Conservation (phyloP, 768 basidiomycete genomes). For the Pulveroboletus ravenelii region DNA sequence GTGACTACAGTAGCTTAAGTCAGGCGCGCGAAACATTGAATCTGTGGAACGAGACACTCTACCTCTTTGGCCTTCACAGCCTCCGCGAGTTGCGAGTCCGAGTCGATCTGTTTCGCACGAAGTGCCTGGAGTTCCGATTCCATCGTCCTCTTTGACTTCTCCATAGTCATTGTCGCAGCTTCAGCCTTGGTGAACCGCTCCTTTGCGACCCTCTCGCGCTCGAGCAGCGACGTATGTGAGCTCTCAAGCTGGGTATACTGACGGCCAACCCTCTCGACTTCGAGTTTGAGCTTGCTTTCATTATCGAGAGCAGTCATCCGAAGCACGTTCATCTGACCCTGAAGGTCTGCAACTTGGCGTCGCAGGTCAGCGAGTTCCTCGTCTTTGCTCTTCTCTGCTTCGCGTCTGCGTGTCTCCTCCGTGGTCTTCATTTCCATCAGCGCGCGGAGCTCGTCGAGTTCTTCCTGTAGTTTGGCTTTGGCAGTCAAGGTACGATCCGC, state of each 20-base stretch:
- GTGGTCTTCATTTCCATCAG: conserved; percentile 79
- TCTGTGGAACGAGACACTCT: conserved; percentile 13
- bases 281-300: conserved; percentile 71
- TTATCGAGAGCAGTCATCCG: conserved; percentile 57
- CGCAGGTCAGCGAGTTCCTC: conserved; percentile 75
- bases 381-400: conserved; percentile 86
- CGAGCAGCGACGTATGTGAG: conserved; percentile 61
- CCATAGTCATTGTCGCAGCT: conserved; percentile 48
- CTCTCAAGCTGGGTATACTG: conserved; percentile 58
- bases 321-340: conserved; percentile 62
- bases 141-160: conserved; percentile 60
- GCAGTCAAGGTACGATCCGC: conserved; percentile 40
- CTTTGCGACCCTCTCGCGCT: conserved; percentile 52
- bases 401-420: conserved; percentile 78
- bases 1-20: conserved; percentile 41
- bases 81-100: conserved; percentile 60
- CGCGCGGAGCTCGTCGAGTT: conserved; percentile 82
- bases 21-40: not conserved
- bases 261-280: conserved; percentile 59
- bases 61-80: conserved; percentile 72
- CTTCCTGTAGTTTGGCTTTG: conserved; percentile 65
- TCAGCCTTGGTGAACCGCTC: conserved; percentile 47
- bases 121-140: conserved; percentile 72
- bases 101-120: conserved; percentile 64
- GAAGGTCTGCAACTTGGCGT: conserved; percentile 52